phyloP scores from a whole-genome alignment of 2,329 filamentous ascomycete species.

The Epichloe uncinata region DNA sequence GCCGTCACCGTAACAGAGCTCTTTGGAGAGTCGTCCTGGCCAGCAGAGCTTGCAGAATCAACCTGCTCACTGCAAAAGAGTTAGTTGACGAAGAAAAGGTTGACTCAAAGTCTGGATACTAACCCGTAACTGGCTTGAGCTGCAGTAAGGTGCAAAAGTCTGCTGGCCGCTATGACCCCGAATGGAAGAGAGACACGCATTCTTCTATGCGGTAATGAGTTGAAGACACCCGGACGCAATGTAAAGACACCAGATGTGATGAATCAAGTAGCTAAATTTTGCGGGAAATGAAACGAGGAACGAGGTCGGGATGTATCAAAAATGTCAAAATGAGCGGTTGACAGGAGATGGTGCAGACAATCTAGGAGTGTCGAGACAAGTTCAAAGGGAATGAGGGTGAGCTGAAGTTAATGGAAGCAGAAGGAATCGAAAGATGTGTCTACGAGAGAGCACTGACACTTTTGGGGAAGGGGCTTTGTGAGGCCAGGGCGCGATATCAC shows the following conservation, averaged over 20 bases:
- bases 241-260: background rate
- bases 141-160: slow-evolving; percentile 18
- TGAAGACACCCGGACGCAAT: slow-evolving; percentile 1
- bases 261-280: slow-evolving; percentile 4
- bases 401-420: background rate
- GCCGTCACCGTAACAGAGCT: slow-evolving; percentile 4
- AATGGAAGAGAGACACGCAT: slow-evolving; percentile 27
- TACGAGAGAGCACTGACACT: background rate
- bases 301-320: slow-evolving; percentile 2
- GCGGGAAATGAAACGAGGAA: slow-evolving; percentile 1
- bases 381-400: background rate
- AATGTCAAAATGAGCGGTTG: slow-evolving; percentile 2
- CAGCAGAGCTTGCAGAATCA: slow-evolving; percentile 4
- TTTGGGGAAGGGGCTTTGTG: background rate
- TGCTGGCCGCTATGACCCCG: slow-evolving; percentile 22
- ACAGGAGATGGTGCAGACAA: background rate
- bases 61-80: slow-evolving; percentile 7
- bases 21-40: slow-evolving; percentile 2
- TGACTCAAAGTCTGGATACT: slow-evolving; percentile 7
- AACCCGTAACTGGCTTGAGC: slow-evolving; percentile 23
- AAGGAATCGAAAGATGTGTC: background rate
- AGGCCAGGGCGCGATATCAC: background rate
- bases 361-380: background rate
- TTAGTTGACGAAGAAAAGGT: background rate
- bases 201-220: slow-evolving; percentile 8